Evolutionary conservation across 1,284 basidiomycete genomes (phyloP).

Genomic region (Porodaedalea pini): DNA sequence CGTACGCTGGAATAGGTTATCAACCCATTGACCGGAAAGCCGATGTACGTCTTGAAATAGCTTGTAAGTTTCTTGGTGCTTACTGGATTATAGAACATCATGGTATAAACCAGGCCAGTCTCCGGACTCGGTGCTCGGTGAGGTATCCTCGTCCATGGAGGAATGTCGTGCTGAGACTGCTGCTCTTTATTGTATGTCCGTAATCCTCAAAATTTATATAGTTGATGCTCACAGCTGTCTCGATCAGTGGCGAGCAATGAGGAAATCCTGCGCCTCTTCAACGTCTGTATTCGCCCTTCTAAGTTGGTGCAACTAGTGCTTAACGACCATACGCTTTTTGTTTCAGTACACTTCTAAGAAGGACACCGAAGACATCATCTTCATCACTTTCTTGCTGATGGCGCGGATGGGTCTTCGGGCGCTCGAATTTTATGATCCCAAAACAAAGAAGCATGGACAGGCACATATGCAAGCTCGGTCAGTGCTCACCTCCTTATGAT

Average conservation of each 20-base stretch:
- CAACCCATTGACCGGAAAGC: slow-evolving; percentile 81
- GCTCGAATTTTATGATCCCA: slow-evolving; percentile 80
- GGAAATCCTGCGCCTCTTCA: slow-evolving; percentile 74
- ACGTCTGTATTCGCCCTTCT: slow-evolving; percentile 35
- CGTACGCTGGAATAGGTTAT: slow-evolving; percentile 46
- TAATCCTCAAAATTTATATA: background rate
- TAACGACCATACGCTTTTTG: background rate
- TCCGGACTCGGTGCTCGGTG: slow-evolving; percentile 72
- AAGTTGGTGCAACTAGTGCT: background rate
- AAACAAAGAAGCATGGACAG: slow-evolving; percentile 78
- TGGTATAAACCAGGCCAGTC: slow-evolving; percentile 87
- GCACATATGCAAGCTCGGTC: slow-evolving; percentile 90
- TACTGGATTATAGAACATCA: slow-evolving; percentile 40
- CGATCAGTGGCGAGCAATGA: slow-evolving; percentile 39
- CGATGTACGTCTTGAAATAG: slow-evolving; percentile 48
- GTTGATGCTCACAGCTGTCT: slow-evolving; percentile 46
- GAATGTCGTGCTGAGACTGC: slow-evolving; percentile 85
- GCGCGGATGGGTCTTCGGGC: slow-evolving; percentile 76
- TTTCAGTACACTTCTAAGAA: slow-evolving; percentile 59
- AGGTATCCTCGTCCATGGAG: slow-evolving; percentile 83
- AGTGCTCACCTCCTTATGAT: slow-evolving; percentile 20
- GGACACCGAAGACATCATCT: slow-evolving; percentile 74
- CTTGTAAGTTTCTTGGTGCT: slow-evolving; percentile 27
- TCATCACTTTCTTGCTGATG: slow-evolving; percentile 81
- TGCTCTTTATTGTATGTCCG: slow-evolving; percentile 62